These are phyloP conservation scores for Xylaria sp. DNA, from an alignment of 2,329 filamentous ascomycete genomes.

Conservation along the genomic window DNA sequence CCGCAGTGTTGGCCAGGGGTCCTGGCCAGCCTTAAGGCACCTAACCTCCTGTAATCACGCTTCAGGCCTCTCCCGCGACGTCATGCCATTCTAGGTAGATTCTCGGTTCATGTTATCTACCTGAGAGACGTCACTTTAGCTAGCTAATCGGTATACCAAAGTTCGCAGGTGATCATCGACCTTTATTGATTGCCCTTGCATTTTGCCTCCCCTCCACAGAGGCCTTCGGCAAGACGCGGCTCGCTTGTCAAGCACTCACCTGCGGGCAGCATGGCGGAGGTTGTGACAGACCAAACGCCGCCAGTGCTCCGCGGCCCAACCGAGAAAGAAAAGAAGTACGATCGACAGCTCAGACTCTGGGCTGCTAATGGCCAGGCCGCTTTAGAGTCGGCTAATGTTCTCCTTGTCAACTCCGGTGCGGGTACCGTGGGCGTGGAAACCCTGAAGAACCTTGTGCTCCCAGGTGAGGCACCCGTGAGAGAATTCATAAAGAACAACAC, in stretches of 20 bases:
- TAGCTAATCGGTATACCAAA: not conserved
- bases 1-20: not conserved
- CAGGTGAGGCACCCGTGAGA: constrained; percentile 61
- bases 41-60: constrained; percentile 5
- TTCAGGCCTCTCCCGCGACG: constrained; percentile 23
- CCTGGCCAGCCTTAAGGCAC: not conserved
- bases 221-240: constrained; percentile 11
- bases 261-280: constrained; percentile 55
- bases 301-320: constrained; percentile 63
- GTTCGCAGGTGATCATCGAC: not conserved
- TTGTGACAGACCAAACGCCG: constrained; percentile 57
- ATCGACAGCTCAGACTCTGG: constrained; percentile 94
- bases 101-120: not conserved
- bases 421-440: constrained; percentile 90
- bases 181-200: not conserved
- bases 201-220: not conserved
- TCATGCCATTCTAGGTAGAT: constrained; percentile 9
- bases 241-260: constrained; percentile 13
- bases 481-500: not conserved
- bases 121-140: not conserved
- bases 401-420: constrained; percentile 87
- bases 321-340: constrained; percentile 82
- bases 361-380: constrained; percentile 91
- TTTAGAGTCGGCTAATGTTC: constrained; percentile 89
- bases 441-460: constrained; percentile 96